phyloP scores from a whole-genome alignment of 495 filamentous ascomycete species.

The Hypoxylon perforatum region DNA sequence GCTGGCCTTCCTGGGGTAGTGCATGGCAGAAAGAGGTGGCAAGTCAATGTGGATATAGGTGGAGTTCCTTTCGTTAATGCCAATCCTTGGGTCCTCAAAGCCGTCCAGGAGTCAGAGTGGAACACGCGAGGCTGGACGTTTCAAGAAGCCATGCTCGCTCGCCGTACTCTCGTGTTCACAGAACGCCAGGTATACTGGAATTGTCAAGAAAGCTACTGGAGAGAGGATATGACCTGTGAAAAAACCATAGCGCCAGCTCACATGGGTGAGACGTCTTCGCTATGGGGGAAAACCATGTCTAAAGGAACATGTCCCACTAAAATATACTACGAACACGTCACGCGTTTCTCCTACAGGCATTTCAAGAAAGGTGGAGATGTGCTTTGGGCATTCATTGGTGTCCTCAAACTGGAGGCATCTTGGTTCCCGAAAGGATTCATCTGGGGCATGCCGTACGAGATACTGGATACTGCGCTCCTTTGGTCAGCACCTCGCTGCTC shows the following conservation, averaged over 20 bases:
- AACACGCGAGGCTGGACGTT: slow-evolving; percentile 27
- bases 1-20: not conserved
- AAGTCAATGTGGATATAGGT: not conserved
- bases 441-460: slow-evolving; percentile 1
- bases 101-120: slow-evolving; percentile 3
- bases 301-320: not conserved
- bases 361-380: not conserved
- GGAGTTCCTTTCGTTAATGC: not conserved
- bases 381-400: slow-evolving; percentile 3
- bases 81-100: not conserved
- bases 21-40: not conserved
- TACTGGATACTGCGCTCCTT: not conserved
- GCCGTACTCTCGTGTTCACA: slow-evolving; percentile 7
- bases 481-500: not conserved
- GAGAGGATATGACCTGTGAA: not conserved
- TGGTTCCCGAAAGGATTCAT: not conserved
- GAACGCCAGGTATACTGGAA: slow-evolving; percentile 18
- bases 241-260: not conserved
- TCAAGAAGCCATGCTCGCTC: slow-evolving; percentile 16
- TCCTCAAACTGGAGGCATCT: not conserved
- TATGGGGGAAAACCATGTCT: not conserved
- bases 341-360: not conserved
- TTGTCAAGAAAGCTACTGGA: slow-evolving; percentile 4
- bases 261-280: not conserved
- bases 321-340: not conserved